Percentiles rank a stretch among this genome's conserved stretches.
phyloP scores from a whole-genome alignment of 371 early-diverging fungal genomes.

The Mucor irregularis region DNA sequence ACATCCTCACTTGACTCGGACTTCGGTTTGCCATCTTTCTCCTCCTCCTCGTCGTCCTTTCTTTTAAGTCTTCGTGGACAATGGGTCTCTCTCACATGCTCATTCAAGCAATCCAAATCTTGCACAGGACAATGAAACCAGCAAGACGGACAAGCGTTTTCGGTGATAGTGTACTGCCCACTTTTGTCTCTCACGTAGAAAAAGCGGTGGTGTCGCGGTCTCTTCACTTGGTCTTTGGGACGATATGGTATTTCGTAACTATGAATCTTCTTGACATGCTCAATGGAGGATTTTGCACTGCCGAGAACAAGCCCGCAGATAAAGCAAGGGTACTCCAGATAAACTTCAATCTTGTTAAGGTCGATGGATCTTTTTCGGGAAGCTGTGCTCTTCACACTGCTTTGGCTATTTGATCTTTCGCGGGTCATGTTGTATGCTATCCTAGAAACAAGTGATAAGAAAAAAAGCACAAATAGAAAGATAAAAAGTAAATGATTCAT shows the following conservation, averaged over 20 bases:
- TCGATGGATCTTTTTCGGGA: too few relatives aligned
- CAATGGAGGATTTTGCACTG: not conserved
- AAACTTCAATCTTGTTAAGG: not conserved
- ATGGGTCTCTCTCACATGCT: not conserved
- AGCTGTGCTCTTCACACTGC: not conserved
- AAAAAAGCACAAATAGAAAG: not conserved
- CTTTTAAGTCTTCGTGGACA: too few relatives aligned
- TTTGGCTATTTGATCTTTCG: not conserved
- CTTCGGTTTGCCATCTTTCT: too few relatives aligned
- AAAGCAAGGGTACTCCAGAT: conserved; percentile 7
- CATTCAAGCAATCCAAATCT: not conserved
- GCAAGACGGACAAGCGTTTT: conserved; percentile 14
- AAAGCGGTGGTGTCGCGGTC: not conserved
- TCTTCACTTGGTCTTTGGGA: not conserved
- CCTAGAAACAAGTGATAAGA: too few relatives aligned
- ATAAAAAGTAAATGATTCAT: not conserved
- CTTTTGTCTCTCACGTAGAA: not conserved
- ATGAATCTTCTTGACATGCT: conserved; percentile 9
- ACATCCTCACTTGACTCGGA: too few relatives aligned
- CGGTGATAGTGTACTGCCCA: not conserved
- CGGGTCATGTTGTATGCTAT: too few relatives aligned
- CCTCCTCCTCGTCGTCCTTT: too few relatives aligned
- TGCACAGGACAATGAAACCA: conserved; percentile 16
- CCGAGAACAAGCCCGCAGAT: conserved; percentile 5
- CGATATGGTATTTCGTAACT: conserved; percentile 7